These are phyloP conservation scores for Graphilbum sp. DNA, from an alignment of 2,329 filamentous ascomycete species.

Conservation along the genomic window DNA sequence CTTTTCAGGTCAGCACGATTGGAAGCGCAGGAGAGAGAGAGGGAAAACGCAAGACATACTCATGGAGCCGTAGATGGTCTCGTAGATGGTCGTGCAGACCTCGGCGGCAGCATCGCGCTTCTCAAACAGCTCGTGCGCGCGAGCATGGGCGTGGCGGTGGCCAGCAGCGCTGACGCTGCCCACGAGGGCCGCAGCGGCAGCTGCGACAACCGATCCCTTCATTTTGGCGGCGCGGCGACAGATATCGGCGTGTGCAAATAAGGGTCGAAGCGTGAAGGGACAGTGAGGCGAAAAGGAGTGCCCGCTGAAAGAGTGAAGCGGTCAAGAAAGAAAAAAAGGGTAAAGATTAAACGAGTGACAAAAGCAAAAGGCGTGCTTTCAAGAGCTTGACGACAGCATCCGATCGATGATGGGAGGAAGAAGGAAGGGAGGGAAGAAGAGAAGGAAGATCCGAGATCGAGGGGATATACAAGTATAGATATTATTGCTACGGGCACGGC, in stretches of 20 bases:
- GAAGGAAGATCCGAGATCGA: constrained; percentile 16
- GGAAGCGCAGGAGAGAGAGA: not conserved
- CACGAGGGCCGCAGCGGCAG: constrained; percentile 44
- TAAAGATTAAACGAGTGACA: constrained; percentile 27
- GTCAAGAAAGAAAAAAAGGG: constrained; percentile 28
- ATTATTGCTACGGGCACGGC: not conserved
- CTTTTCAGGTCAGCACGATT: not conserved
- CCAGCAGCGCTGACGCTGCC: constrained; percentile 40
- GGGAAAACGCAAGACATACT: constrained; percentile 14
- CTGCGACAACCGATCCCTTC: constrained; percentile 55
- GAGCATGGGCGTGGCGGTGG: constrained; percentile 23
- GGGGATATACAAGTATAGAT: constrained; percentile 10
- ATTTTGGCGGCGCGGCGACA: constrained; percentile 31
- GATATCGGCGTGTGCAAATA: no score
- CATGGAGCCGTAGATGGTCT: constrained; percentile 50
- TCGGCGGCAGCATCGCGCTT: constrained; percentile 27
- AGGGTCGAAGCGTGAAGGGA: no score
- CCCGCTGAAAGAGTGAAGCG: constrained; percentile 85
- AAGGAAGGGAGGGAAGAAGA: constrained; percentile 18
- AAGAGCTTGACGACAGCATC: constrained; percentile 33
- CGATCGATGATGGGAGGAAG: constrained; percentile 24
- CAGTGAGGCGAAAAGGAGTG: constrained; percentile 39
- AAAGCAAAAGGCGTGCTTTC: constrained; percentile 29
- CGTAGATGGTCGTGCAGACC: constrained; percentile 57
- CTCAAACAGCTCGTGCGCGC: constrained; percentile 39